A percentile compares a stretch with the other conserved stretches of the same genome.
Conservation (phyloP, 192 early-diverging fungal genomes). For the Backusella liffmaniae region DNA sequence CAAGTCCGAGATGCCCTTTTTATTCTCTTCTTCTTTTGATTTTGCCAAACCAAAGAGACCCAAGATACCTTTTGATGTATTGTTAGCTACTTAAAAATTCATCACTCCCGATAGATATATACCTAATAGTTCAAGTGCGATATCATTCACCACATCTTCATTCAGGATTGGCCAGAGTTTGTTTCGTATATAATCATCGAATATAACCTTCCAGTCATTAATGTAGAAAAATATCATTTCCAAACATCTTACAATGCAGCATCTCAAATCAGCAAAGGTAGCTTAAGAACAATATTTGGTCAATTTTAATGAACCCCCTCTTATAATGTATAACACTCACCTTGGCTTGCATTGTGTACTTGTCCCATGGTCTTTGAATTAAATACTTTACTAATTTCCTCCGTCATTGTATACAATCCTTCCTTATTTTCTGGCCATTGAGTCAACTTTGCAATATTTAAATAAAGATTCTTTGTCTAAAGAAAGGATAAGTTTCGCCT, state of each 20-base stretch:
- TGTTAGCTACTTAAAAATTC: background rate
- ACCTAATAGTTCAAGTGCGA: background rate
- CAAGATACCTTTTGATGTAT: background rate
- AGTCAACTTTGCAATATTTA: background rate
- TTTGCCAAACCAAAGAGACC: background rate
- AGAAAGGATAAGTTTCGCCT: too few relatives aligned
- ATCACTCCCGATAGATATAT: background rate
- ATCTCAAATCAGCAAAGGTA: background rate
- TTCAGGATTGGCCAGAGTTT: background rate
- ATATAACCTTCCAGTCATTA: background rate
- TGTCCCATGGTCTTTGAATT: background rate
- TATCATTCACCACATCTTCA: background rate
- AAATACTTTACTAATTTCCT: background rate
- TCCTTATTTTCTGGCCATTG: background rate
- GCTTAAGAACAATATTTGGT: background rate
- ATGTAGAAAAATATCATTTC: background rate
- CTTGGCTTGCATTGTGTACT: background rate
- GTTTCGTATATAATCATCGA: background rate
- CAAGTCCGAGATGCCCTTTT: background rate
- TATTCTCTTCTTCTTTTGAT: background rate
- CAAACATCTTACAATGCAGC: background rate
- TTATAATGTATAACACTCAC: background rate
- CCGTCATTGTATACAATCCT: background rate
- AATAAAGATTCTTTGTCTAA: background rate
- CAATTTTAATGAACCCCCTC: background rate